Percentiles rank a stretch among this genome's conserved stretches.
Conservation (phyloP, 441 rosid species). For the Mallotus japonicus region DNA sequence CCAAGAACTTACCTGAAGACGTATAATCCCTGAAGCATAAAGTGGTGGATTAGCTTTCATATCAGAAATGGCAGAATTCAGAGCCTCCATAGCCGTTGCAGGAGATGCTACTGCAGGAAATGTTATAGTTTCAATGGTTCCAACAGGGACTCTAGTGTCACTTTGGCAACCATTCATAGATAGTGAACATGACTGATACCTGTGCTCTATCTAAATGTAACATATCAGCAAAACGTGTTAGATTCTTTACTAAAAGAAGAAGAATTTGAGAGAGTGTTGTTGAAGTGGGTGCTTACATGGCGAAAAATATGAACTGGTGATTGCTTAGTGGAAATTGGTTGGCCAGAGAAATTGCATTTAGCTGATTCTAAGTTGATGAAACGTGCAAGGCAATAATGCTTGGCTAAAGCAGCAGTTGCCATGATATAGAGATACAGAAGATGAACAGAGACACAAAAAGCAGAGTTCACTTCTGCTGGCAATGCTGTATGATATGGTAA, state of each 20-base stretch:
- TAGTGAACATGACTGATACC: slow-evolving; percentile 32
- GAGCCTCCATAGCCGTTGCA: slow-evolving; percentile 50
- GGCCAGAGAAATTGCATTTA: slow-evolving; percentile 27
- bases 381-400: slow-evolving; percentile 29
- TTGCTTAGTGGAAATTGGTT: slow-evolving; percentile 28
- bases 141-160: slow-evolving; percentile 47
- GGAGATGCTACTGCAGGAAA: slow-evolving; percentile 47
- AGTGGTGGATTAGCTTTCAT: slow-evolving; percentile 56
- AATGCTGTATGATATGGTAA: background rate
- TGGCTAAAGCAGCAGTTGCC: slow-evolving; percentile 28
- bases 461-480: background rate
- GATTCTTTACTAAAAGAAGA: background rate
- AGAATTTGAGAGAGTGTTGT: too few relatives aligned
- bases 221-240: background rate
- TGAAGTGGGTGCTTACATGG: slow-evolving; percentile 25
- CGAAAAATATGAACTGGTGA: slow-evolving; percentile 27
- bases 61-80: slow-evolving; percentile 47
- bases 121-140: slow-evolving; percentile 50
- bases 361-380: slow-evolving; percentile 36
- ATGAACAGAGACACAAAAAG: too few relatives aligned
- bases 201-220: slow-evolving; percentile 25
- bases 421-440: background rate
- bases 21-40: slow-evolving; percentile 58
- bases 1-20: slow-evolving; percentile 53
- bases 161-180: slow-evolving; percentile 78